phyloP scores from a whole-genome alignment of 352 stramenopile genomes.

The Pythium scleroteichum region DNA sequence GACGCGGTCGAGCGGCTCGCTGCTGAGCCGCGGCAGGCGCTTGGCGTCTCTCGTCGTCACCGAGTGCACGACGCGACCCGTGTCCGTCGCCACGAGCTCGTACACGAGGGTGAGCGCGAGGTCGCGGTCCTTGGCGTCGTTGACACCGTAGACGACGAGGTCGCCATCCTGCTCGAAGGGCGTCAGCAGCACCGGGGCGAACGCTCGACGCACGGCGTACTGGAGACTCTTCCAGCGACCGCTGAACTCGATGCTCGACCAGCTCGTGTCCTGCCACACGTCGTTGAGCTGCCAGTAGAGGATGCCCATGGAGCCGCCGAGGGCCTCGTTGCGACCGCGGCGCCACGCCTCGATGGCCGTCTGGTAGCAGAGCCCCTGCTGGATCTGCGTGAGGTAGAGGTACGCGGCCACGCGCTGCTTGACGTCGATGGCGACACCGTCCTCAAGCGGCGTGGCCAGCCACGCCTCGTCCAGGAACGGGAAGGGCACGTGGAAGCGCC shows the following conservation, averaged over 20 bases:
- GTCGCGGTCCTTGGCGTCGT: slow-evolving; percentile 14
- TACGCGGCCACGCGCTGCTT: slow-evolving; percentile 54
- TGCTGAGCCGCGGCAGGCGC: slow-evolving; percentile 4
- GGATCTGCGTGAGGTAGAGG: slow-evolving; percentile 76
- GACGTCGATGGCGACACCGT: slow-evolving; percentile 7
- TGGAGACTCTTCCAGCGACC: slow-evolving; percentile 84
- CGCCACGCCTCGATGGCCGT: slow-evolving; percentile 75
- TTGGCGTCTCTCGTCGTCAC: neutral
- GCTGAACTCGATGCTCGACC: slow-evolving; percentile 83
- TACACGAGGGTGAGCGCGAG: slow-evolving; percentile 10
- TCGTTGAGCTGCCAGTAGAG: slow-evolving; percentile 91
- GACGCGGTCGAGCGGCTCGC: slow-evolving; percentile 11
- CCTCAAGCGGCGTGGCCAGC: slow-evolving; percentile 30
- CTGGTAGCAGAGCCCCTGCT: slow-evolving; percentile 80
- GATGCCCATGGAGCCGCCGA: slow-evolving; percentile 70
- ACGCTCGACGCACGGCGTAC: slow-evolving; percentile 67
- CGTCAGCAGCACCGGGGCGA: slow-evolving; percentile 68
- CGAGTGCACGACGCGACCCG: slow-evolving; percentile 6
- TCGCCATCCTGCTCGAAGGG: slow-evolving; percentile 26
- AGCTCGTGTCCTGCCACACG: slow-evolving; percentile 86
- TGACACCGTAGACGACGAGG: slow-evolving; percentile 13
- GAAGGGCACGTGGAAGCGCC: slow-evolving; percentile 72
- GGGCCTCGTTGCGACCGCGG: slow-evolving; percentile 47
- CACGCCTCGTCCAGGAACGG: slow-evolving; percentile 61
- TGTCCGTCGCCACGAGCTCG: slow-evolving; percentile 13